These are phyloP conservation scores for Baeospora myosura DNA, from an alignment of 1,284 basidiomycete species.

Conservation along the genomic window DNA sequence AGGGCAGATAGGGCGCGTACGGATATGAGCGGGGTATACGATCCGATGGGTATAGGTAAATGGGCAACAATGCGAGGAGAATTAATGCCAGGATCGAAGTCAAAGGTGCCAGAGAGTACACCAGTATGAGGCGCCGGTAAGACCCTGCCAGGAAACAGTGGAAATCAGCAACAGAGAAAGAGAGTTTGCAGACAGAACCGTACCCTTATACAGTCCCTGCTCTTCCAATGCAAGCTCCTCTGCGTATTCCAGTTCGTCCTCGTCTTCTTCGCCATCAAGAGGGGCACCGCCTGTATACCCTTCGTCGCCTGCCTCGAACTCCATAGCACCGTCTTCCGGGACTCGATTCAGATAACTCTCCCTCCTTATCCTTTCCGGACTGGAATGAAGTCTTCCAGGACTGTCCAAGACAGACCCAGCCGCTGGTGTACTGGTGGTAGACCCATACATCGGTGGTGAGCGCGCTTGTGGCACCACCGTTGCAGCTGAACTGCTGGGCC, in stretches of 20 bases:
- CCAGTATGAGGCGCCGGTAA: constrained; percentile 40
- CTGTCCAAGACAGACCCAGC: background rate
- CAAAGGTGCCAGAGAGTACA: constrained; percentile 53
- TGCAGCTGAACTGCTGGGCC: background rate
- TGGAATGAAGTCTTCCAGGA: constrained; percentile 15
- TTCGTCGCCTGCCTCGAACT: constrained; percentile 15
- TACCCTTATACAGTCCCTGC: constrained; percentile 55
- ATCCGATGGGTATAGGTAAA: constrained; percentile 33
- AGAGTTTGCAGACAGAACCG: constrained; percentile 11
- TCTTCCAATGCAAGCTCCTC: constrained; percentile 47
- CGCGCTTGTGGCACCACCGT: background rate
- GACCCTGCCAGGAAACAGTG: constrained; percentile 48
- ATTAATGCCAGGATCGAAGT: constrained; percentile 40
- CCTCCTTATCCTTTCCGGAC: constrained; percentile 32
- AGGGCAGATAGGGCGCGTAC: constrained; percentile 42
- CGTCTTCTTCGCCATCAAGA: constrained; percentile 17
- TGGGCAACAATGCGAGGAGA: constrained; percentile 41
- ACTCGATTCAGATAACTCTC: constrained; percentile 27
- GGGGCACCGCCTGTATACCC: constrained; percentile 9
- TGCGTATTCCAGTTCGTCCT: constrained; percentile 26
- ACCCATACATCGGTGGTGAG: background rate
- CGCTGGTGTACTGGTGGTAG: no score
- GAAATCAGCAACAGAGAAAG: constrained; percentile 6
- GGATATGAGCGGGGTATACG: constrained; percentile 25
- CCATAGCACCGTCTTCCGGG: constrained; percentile 36